phyloP scores from a whole-genome alignment of 768 basidiomycete genomes.

The Macrolepiota dolichaula region DNA sequence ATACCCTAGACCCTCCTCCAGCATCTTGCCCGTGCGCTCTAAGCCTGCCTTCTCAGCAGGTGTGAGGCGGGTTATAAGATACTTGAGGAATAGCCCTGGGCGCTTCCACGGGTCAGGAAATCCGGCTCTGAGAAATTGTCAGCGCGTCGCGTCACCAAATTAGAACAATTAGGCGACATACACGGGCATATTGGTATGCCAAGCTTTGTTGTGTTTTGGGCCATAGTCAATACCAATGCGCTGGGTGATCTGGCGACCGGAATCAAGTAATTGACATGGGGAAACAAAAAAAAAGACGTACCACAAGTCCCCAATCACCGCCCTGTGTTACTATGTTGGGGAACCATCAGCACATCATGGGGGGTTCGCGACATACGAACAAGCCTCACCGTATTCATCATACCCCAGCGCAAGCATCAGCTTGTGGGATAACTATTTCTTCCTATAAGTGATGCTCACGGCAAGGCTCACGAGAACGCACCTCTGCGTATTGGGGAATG shows the following conservation, averaged over 20 bases:
- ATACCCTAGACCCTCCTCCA: constrained; percentile 32
- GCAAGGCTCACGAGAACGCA: constrained; percentile 12
- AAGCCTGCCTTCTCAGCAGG: constrained; percentile 31
- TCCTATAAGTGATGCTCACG: background rate
- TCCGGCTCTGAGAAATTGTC: constrained; percentile 6
- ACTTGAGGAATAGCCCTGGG: constrained; percentile 23
- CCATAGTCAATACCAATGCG: constrained; percentile 27
- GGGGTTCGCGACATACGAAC: background rate
- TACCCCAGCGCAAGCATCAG: constrained; percentile 49
- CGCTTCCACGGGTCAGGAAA: constrained; percentile 19
- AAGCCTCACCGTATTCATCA: constrained; percentile 37
- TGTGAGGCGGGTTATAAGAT: constrained; percentile 25
- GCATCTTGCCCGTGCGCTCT: constrained; percentile 25
- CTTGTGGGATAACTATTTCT: constrained; percentile 39
- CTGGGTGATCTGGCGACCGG: constrained; percentile 21
- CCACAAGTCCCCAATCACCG: constrained; percentile 22
- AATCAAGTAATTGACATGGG: background rate
- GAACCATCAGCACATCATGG: background rate
- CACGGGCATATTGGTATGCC: constrained; percentile 48
- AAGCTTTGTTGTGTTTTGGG: constrained; percentile 42
- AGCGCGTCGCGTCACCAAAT: background rate
- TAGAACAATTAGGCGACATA: constrained; percentile 22
- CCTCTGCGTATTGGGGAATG: constrained; percentile 50
- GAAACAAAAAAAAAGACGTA: background rate
- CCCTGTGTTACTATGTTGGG: constrained; percentile 24